These are phyloP conservation scores for Striga hermonthica DNA, from an alignment of 305 asterid genomes.

Conservation along the genomic window DNA sequence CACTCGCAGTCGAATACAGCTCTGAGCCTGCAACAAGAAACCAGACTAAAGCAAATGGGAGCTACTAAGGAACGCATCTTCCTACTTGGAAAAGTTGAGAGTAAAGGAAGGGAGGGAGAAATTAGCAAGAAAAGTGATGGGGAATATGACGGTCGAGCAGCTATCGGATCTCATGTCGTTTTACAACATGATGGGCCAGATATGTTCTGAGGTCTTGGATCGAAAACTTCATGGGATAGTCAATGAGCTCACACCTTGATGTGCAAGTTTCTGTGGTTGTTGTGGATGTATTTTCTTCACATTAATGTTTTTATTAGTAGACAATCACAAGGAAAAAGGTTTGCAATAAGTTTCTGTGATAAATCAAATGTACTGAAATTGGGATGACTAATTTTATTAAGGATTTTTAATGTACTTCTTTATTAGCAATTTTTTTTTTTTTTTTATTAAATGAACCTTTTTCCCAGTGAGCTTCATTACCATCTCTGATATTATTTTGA, in stretches of 20 bases:
- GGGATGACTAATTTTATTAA: too few relatives aligned
- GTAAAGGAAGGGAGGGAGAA: constrained; percentile 51
- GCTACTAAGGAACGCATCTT: constrained; percentile 65
- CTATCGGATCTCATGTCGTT: constrained; percentile 59
- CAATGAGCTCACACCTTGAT: constrained; percentile 37
- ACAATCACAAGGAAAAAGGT: too few relatives aligned
- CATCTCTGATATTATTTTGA: too few relatives aligned
- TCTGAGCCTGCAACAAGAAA: constrained; percentile 52
- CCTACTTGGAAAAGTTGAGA: constrained; percentile 51
- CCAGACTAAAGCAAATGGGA: constrained; percentile 72
- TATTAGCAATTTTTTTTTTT: too few relatives aligned
- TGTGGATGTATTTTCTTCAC: too few relatives aligned
- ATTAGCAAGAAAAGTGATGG: constrained; percentile 56
- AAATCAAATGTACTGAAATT: too few relatives aligned
- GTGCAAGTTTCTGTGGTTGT: background rate
- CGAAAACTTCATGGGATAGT: constrained; percentile 44
- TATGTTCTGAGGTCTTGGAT: constrained; percentile 67
- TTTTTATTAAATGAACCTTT: too few relatives aligned
- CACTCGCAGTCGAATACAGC: constrained; percentile 55
- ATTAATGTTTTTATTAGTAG: too few relatives aligned
- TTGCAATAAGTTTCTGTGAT: too few relatives aligned
- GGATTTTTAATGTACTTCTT: too few relatives aligned
- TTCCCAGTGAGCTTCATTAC: too few relatives aligned
- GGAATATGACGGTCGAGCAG: constrained; percentile 71
- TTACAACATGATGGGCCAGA: constrained; percentile 70